Base-by-base conservation (phyloP, 164 flowering plant species). In the Dillenia turbinata region DNA sequence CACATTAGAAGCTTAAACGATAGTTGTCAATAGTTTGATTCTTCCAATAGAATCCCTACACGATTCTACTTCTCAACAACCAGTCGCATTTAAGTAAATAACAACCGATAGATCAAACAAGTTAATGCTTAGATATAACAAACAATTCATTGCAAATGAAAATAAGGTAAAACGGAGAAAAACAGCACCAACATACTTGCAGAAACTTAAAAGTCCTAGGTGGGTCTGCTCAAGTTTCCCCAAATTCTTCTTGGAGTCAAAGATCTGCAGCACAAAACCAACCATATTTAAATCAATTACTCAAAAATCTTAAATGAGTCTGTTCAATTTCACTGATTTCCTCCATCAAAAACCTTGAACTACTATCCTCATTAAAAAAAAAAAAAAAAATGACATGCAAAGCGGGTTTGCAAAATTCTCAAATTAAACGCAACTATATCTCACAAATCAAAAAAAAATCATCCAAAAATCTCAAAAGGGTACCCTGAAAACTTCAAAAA, bases 241-340 rank as follows among this genome's bases (percentile, higher is more conserved):
- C 44, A 59, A 49, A 59, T 73, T 79, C 70, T 57, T 26, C 61
- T 49, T 67, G 52, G 57, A 60, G 44, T 71, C 72, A 75, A 59
- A 69, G 77, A 84, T 71, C 87, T 86, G 76, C 73, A 65, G n/a
- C 68, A 66, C 49, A 63, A 67, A 49, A 9, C 53, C 50, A 47
- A 40, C 26, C 60, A 64, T 33, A 33, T 4, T 33, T 33, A 33
- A 33, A 33, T 33, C 40, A 33, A 33, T 5, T 6, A 33, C 40
- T 33, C 40, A 33, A 33, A 33, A 33, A 33, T 33, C 40, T 33
- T 33, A 33, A 33, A 33, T 33, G 7, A 4, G 40, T 33, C 40
- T 33, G 40, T 33, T 33, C 40, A 33, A 33, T 33, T 33, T 33
- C 40, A 33, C 40, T 33, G 40, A 33, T 33, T 26, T 33, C 6